phyloP scores from a whole-genome alignment of 2,329 filamentous ascomycete species.

The Didymella lethalis region DNA sequence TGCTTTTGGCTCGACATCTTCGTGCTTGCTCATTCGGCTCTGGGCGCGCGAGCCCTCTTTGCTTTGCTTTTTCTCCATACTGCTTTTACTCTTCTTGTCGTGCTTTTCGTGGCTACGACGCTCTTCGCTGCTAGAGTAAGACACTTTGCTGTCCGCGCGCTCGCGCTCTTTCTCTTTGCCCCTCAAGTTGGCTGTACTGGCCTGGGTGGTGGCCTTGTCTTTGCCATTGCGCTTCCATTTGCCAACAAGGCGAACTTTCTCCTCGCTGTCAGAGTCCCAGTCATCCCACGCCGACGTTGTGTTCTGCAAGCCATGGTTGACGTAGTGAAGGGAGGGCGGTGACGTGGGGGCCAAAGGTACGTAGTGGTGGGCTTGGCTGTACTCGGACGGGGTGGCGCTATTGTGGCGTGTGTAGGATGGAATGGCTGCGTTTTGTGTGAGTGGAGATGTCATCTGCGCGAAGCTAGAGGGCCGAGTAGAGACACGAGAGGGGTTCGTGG shows the following conservation, averaged over 20 bases:
- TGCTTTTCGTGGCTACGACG: constrained; percentile 15
- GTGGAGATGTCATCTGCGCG: constrained; percentile 19
- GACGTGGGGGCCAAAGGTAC: constrained; percentile 27
- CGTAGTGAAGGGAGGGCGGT: constrained; percentile 25
- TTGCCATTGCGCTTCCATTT: constrained; percentile 31
- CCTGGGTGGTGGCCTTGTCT: constrained; percentile 7
- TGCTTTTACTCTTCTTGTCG: constrained; percentile 25
- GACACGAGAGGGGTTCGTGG: constrained; percentile 35
- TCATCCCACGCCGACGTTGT: constrained; percentile 49
- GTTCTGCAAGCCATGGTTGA: constrained; percentile 40
- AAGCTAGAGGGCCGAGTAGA: constrained; percentile 32
- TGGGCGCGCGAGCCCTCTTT: constrained; percentile 19
- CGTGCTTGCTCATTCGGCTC: constrained; percentile 8
- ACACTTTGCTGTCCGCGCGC: constrained; percentile 20
- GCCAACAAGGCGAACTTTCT: constrained; percentile 40
- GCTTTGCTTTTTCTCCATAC: constrained; percentile 22
- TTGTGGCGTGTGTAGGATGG: constrained; percentile 33
- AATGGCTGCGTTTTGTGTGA: constrained; percentile 17
- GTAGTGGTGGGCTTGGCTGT: constrained; percentile 36
- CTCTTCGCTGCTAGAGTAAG: constrained; percentile 13
- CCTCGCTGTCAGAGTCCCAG: constrained; percentile 46
- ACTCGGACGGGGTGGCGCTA: constrained; percentile 42
- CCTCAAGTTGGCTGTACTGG: constrained; percentile 4
- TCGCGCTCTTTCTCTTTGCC: constrained; percentile 18
- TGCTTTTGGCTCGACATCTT: constrained; percentile 15